A percentile compares a stretch with the other conserved stretches of the same genome.
phyloP scores from a whole-genome alignment of 768 basidiomycete species.

The Panaeolus papilionaceus region DNA sequence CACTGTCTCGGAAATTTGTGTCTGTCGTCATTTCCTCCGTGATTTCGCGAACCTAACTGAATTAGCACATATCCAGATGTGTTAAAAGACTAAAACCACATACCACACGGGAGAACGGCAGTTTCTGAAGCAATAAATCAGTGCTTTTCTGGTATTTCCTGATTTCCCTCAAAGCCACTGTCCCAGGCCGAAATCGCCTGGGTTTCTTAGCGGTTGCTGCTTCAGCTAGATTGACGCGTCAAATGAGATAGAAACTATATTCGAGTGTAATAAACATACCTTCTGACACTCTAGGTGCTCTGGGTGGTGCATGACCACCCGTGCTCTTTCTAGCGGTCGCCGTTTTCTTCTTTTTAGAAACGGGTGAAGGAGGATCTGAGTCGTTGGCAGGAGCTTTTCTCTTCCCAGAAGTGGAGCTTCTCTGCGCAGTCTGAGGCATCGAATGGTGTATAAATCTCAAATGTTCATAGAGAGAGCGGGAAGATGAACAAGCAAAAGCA shows the following conservation, averaged over 20 bases:
- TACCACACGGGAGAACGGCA: conserved; percentile 93
- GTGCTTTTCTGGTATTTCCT: conserved; percentile 95
- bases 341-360: conserved; percentile 54
- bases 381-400: conserved; percentile 50
- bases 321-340: conserved; percentile 87
- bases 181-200: conserved; percentile 86
- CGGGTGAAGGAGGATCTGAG: conserved; percentile 54
- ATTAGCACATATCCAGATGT: neutral
- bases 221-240: conserved; percentile 22
- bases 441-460: conserved; percentile 15
- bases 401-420: conserved; percentile 51
- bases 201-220: conserved; percentile 47
- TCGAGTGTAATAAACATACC: neutral
- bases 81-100: conserved; percentile 35
- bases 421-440: conserved; percentile 80
- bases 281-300: conserved; percentile 22
- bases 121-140: conserved; percentile 83
- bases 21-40: conserved; percentile 90
- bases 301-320: conserved; percentile 60
- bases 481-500: conserved; percentile 9
- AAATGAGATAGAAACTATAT: neutral
- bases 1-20: conserved; percentile 62
- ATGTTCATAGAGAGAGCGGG: conserved; percentile 1
- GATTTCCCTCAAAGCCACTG: conserved; percentile 90
- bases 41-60: conserved; percentile 84